Conservation (phyloP, 257 asterid species). For the Solanum lignicaule region DNA sequence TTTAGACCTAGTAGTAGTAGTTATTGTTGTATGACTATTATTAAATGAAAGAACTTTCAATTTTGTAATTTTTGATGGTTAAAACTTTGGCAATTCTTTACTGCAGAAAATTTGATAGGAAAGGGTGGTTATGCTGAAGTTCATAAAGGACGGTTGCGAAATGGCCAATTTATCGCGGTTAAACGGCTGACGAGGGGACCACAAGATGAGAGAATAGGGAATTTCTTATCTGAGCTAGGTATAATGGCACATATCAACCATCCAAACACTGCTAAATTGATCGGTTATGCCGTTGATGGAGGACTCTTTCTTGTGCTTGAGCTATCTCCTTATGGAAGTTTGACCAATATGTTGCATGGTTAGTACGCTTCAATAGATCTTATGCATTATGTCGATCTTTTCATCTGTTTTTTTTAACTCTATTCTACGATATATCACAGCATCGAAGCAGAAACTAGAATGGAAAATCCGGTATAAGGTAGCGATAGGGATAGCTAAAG, state of each 20-base stretch:
- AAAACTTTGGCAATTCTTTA: background rate
- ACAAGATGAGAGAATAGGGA: conserved; percentile 56
- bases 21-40: background rate
- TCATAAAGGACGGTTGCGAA: conserved; percentile 56
- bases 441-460: conserved; percentile 50
- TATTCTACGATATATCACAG: conserved; percentile 16
- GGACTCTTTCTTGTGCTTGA: conserved; percentile 89
- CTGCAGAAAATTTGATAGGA: conserved; percentile 61
- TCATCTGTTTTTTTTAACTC: background rate
- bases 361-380: conserved; percentile 9
- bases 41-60: background rate
- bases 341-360: conserved; percentile 90
- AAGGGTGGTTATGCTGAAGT: conserved; percentile 97
- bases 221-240: conserved; percentile 83
- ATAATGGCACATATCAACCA: conserved; percentile 95
- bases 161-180: conserved; percentile 72
- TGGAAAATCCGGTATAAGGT: conserved; percentile 73
- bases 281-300: conserved; percentile 91
- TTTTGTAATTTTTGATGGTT: background rate
- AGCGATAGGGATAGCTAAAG: conserved; percentile 75
- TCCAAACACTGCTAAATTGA: conserved; percentile 85
- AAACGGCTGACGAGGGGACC: conserved; percentile 61
- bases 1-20: background rate
- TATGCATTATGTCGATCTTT: background rate
- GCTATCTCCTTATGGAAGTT: conserved; percentile 87